These are phyloP conservation scores for Eudorina sp. DNA, from an alignment of 139 green algal species.

Conservation along the genomic window DNA sequence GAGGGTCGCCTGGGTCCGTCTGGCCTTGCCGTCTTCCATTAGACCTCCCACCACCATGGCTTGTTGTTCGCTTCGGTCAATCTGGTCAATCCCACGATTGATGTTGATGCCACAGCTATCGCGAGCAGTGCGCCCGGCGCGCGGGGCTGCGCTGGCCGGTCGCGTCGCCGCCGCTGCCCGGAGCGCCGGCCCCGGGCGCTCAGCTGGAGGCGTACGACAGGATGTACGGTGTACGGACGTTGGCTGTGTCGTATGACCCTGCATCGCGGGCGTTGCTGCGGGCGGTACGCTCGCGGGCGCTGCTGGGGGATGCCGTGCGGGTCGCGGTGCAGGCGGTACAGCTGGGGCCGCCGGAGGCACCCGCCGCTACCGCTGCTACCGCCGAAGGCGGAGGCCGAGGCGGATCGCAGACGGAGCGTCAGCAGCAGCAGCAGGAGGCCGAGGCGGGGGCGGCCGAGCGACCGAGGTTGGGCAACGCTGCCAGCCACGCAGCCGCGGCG, in stretches of 20 bases:
- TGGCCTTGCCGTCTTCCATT: too few relatives aligned
- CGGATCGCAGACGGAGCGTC: neutral
- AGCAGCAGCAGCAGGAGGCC: neutral
- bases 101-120: too few relatives aligned
- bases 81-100: too few relatives aligned
- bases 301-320: neutral
- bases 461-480: neutral
- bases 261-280: neutral
- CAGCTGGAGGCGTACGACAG: conserved; percentile 15
- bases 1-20: too few relatives aligned
- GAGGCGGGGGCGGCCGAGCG: neutral
- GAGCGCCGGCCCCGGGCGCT: neutral
- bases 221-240: conserved; percentile 3
- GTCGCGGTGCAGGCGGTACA: conserved; percentile 12
- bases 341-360: neutral
- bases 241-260: conserved; percentile 28
- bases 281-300: neutral
- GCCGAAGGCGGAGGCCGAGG: neutral
- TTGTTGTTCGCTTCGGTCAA: too few relatives aligned
- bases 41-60: too few relatives aligned
- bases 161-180: neutral
- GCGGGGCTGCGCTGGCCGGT: neutral
- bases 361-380: neutral
- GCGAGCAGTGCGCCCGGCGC: neutral
- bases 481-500: too few relatives aligned